Conservation (phyloP, 2,329 filamentous ascomycete genomes). For the Botrytis fabae region DNA sequence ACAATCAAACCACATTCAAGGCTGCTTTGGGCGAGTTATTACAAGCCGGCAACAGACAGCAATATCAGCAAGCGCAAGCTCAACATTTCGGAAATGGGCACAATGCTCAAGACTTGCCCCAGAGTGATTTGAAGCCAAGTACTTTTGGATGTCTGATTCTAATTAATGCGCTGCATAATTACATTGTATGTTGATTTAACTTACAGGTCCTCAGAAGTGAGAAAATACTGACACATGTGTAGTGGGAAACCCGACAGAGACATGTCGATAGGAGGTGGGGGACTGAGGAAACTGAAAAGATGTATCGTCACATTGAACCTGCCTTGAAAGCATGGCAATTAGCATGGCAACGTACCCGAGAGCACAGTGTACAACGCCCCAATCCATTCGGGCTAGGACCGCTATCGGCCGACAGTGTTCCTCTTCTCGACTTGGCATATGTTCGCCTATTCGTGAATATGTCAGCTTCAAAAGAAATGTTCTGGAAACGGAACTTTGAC, state of each 20-base stretch:
- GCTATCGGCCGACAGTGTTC: conserved; percentile 86
- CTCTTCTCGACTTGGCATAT: conserved; percentile 86
- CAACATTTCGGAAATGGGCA: conserved; percentile 49
- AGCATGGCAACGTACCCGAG: conserved; percentile 84
- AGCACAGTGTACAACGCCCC: conserved; percentile 79
- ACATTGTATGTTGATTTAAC: conserved; percentile 54
- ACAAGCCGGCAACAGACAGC: conserved; percentile 67
- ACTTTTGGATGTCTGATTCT: conserved; percentile 89
- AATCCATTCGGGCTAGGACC: conserved; percentile 82
- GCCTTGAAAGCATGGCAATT: conserved; percentile 92
- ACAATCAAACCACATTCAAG: conserved; percentile 76
- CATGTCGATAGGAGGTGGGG: conserved; percentile 91
- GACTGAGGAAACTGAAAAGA: conserved; percentile 86
- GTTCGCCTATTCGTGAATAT: conserved; percentile 91
- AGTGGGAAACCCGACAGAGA: conserved; percentile 88
- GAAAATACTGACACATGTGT: neutral
- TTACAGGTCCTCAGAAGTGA: neutral
- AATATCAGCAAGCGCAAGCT: conserved; percentile 54
- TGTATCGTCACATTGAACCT: conserved; percentile 94
- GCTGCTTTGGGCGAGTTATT: conserved; percentile 78
- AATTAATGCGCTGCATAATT: conserved; percentile 94
- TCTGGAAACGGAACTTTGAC: conserved; percentile 93
- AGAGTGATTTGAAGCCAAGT: conserved; percentile 73
- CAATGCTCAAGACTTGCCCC: conserved; percentile 51
- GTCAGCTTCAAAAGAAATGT: conserved; percentile 86